Evolutionary conservation across 768 basidiomycete species (phyloP), one percentile per base, ranked within the genome.

Genomic region (Lactarius sanguifluus): DNA sequence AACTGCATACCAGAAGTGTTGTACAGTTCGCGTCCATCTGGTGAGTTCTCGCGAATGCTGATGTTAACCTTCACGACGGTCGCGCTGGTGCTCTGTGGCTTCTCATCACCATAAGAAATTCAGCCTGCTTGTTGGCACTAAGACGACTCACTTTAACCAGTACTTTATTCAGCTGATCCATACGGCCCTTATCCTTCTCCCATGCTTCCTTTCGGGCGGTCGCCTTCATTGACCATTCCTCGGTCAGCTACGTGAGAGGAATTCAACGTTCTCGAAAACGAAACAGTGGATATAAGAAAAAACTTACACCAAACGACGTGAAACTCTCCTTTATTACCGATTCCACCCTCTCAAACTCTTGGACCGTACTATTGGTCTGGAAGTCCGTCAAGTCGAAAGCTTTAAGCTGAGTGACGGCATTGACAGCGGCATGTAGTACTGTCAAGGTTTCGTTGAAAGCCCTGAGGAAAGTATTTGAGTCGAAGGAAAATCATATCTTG

Each of bases 161-260:
- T 10, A 56, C 8, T 0, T 3, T 12, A 25, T 64, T 64, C 52
- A 67, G 8, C 6, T 60, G 12, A 1, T 6, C n/a, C 66, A 67
- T 59, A n/a, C 62, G 58, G 8, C 59, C 20, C 36, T 20, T 60
- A 36, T 67, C 66, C 43, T 60, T 67, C 1, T 60, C 25, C 38
- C 55, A 8, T 8, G 66, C 66, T 25, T 52, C 50, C 50, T 28
- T 52, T 16, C 50, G 36, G 20, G 2, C 15, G 15, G 5, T 40
- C 45, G 43, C 1, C 34, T 38, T 64, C 52, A 40, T 3, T 23
- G 7, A 5, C 66, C 62, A 67, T 56, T 56, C 36, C 1, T 12
- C 25, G 13, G 15, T 25, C 25, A 67, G 58, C 66, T 67, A 28
- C 12, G 3, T 20, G 28, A 18, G 34, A 38, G n/a, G 28, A 1